These are phyloP conservation scores for Mycosphaerella arachidis DNA, from an alignment of 2,329 filamentous ascomycete genomes.

Conservation along the genomic window DNA sequence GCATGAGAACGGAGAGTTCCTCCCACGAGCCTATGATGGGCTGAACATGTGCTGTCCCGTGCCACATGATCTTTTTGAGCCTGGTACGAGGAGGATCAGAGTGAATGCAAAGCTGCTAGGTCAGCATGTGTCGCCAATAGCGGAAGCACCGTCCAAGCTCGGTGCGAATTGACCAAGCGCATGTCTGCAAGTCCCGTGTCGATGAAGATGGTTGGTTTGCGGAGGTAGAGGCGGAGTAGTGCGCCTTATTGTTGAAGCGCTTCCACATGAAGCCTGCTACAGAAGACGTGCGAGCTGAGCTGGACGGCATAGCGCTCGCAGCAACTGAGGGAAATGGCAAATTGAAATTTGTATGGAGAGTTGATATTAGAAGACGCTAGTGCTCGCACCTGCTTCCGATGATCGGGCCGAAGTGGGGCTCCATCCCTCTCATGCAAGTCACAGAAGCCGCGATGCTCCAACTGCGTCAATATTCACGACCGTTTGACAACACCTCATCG, in stretches of 20 bases:
- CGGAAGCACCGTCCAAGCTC: not conserved
- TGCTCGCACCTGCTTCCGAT: too few species aligned
- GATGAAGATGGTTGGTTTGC: not conserved
- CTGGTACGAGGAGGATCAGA: not conserved
- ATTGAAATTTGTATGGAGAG: too few species aligned
- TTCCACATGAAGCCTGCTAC: not conserved
- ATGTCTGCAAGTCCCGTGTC: not conserved
- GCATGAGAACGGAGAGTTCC: not conserved
- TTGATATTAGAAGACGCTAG: too few species aligned
- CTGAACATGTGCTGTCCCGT: not conserved
- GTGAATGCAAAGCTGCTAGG: not conserved
- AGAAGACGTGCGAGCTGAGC: not conserved
- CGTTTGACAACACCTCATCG: not conserved
- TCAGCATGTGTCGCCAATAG: not conserved
- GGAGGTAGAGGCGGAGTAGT: not conserved
- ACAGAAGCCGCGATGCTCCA: too few species aligned
- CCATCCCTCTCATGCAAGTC: too few species aligned
- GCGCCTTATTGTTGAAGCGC: not conserved
- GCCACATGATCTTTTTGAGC: not conserved
- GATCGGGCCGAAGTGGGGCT: too few species aligned
- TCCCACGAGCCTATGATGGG: not conserved
- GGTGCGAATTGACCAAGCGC: not conserved
- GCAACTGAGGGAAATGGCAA: not conserved
- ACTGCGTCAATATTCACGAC: not conserved
- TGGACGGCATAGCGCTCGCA: not conserved